Base-by-base conservation (phyloP, 2,329 filamentous ascomycete genomes). In the Penicillium frequentans region DNA sequence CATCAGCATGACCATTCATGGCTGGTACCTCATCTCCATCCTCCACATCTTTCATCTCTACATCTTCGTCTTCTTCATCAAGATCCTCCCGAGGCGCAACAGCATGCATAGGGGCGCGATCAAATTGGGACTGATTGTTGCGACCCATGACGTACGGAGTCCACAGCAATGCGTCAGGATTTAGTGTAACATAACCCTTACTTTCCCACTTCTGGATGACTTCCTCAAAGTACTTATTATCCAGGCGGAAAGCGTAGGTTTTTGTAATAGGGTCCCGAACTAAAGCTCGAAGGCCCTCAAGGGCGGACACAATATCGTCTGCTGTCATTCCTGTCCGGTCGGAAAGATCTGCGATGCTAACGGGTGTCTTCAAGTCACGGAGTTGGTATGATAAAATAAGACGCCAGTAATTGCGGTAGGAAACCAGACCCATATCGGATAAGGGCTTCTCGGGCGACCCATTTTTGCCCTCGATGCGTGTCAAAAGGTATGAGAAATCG, bases 401-500 rank as follows among this genome's bases (percentile, higher is more conserved):
- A 21, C 95, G 88, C 95, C 95, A 99, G 74, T 99, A 99, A 68
- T 96, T 97, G 45, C 95, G 87, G 72, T 99, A 99, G 2, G 93
- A 98, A 4, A 98, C 93, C 39, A 99, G 77, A 3, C 95, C 95
- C 91, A 99, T 97, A 70, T 99, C 95, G 0, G 95, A 98, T 3
- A 99, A 82, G 0, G 95, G 95, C 75, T 99, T 99, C 73, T 99
- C 95, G 0, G 95, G 95, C 1, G 93, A 97, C 10, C 95, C 95
- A 0, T 92, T 96, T 75, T 97, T 96, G 67, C 88, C 85, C 75
- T 99, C 95, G 1, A 96, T 91, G 51, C 92, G 86, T 0, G 96
- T 98, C 47, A 99, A 84, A 7, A 99, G 86, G 71, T 99, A 99
- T 1, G 95, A 99, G 73, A 99, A 99, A 72, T 99, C 95, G 66